Conservation (phyloP, 2,329 filamentous ascomycete genomes). For the Nigrograna mackinnonii region DNA sequence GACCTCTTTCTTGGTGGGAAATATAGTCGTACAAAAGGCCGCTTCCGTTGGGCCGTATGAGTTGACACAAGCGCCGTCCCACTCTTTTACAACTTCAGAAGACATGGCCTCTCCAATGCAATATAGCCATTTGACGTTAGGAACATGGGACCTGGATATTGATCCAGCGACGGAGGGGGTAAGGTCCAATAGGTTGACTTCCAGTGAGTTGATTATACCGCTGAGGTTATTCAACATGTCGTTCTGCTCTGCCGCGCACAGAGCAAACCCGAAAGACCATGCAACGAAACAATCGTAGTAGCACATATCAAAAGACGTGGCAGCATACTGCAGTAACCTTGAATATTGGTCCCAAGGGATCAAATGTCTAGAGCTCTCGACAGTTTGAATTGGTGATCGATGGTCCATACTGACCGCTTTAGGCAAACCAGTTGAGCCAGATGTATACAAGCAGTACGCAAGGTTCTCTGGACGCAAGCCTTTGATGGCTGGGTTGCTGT, state of each 20-base stretch:
- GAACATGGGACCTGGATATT: constrained; percentile 33
- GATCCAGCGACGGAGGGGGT: constrained; percentile 47
- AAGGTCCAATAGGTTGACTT: constrained; percentile 44
- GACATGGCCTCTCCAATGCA: constrained; percentile 51
- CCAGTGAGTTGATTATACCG: constrained; percentile 35
- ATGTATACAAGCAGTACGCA: constrained; percentile 50
- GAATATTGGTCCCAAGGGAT: constrained; percentile 45
- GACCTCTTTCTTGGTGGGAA: constrained; percentile 24
- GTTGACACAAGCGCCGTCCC: constrained; percentile 46
- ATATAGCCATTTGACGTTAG: constrained; percentile 45
- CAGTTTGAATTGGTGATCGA: constrained; percentile 43
- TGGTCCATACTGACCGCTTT: constrained; percentile 50
- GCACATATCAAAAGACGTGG: constrained; percentile 50
- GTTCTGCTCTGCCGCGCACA: constrained; percentile 44
- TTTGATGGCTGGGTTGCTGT: constrained; percentile 26
- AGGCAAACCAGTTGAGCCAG: constrained; percentile 47
- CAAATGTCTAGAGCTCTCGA: constrained; percentile 40
- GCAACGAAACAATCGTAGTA: constrained; percentile 52
- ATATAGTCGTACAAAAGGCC: constrained; percentile 51
- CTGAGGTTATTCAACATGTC: constrained; percentile 43
- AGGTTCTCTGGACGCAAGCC: constrained; percentile 30
- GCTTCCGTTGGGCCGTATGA: constrained; percentile 50
- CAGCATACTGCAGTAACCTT: constrained; percentile 48
- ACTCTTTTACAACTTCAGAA: constrained; percentile 40
- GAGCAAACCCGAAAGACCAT: constrained; percentile 47